These are phyloP conservation scores for Candida succiphila DNA, from an alignment of 805 yeast species.

Conservation along the genomic window DNA sequence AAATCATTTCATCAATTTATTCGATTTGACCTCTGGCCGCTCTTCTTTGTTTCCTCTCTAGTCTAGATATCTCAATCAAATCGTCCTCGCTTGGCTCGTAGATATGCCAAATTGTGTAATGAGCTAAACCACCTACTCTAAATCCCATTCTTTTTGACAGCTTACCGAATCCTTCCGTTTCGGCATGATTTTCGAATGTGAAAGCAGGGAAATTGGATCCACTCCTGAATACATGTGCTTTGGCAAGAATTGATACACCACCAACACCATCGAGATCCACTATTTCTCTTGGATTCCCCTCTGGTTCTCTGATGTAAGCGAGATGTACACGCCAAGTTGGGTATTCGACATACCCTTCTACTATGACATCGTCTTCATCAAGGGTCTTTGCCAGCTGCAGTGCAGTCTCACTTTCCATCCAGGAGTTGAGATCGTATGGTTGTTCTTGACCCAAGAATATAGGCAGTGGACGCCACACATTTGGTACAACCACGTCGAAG, in stretches of 20 bases:
- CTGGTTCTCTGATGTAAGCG: slow-evolving; percentile 56
- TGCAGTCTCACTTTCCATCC: slow-evolving; percentile 86
- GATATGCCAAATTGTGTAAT: slow-evolving; percentile 85
- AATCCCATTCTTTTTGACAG: slow-evolving; percentile 73
- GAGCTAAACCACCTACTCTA: slow-evolving; percentile 80
- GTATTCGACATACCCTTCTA: slow-evolving; percentile 81
- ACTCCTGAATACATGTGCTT: slow-evolving; percentile 62
- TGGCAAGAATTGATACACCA: slow-evolving; percentile 73
- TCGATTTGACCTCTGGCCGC: not conserved
- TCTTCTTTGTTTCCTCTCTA: slow-evolving; percentile 56
- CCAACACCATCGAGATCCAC: slow-evolving; percentile 78
- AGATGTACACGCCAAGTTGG: slow-evolving; percentile 81
- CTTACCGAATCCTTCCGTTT: slow-evolving; percentile 82
- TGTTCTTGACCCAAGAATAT: slow-evolving; percentile 84
- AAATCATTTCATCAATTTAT: no score
- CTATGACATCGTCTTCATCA: slow-evolving; percentile 77
- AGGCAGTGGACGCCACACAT: slow-evolving; percentile 97
- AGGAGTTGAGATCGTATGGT: slow-evolving; percentile 92
- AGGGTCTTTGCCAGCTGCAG: slow-evolving; percentile 51
- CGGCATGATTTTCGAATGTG: slow-evolving; percentile 78
- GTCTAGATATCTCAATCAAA: slow-evolving; percentile 53
- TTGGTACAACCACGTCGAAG: slow-evolving; percentile 71
- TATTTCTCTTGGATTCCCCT: slow-evolving; percentile 54
- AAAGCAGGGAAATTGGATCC: slow-evolving; percentile 84
- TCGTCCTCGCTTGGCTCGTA: slow-evolving; percentile 87